A percentile compares a stretch with the other conserved stretches of the same genome.
Conservation (phyloP, 805 yeast species). For the Hanseniaspora meyeri region DNA sequence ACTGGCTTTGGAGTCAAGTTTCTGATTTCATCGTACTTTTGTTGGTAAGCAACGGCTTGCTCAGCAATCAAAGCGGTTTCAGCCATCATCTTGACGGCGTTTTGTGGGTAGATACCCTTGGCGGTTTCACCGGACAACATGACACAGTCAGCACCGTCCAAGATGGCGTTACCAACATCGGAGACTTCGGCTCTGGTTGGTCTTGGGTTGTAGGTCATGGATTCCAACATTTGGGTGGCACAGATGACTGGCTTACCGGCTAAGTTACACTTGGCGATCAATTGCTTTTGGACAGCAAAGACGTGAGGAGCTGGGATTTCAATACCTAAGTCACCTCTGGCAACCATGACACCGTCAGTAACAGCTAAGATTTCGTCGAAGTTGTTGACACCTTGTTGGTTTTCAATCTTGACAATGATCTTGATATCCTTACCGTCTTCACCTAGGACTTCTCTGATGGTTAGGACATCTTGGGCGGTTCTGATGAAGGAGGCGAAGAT, state of each 20-base stretch:
- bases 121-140: slow-evolving; percentile 99
- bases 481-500: slow-evolving; percentile 97
- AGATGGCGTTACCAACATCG: slow-evolving; percentile 97
- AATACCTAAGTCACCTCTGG: slow-evolving; percentile 98
- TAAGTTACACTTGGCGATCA: slow-evolving; percentile 97
- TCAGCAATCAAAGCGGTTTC: slow-evolving; percentile 94
- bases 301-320: slow-evolving; percentile 99
- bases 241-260: slow-evolving; percentile 99
- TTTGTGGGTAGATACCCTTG: slow-evolving; percentile 95
- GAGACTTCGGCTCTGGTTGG: slow-evolving; percentile 99
- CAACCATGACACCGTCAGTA: slow-evolving; percentile 99
- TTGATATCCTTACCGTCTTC: slow-evolving; percentile 94
- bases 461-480: slow-evolving; percentile 76
- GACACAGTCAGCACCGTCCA: slow-evolving; percentile 99
- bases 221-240: slow-evolving; percentile 99
- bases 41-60: slow-evolving; percentile 83
- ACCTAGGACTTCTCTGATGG: slow-evolving; percentile 89
- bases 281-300: slow-evolving; percentile 94
- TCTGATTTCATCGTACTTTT: slow-evolving; percentile 78
- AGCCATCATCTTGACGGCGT: slow-evolving; percentile 98
- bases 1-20: slow-evolving; percentile 77
- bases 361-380: slow-evolving; percentile 87
- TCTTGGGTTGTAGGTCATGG: slow-evolving; percentile 99
- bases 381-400: slow-evolving; percentile 99
- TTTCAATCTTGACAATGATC: slow-evolving; percentile 94